These are phyloP conservation scores for Fistulifera solaris DNA, from an alignment of 108 stramenopile species.

Conservation along the genomic window DNA sequence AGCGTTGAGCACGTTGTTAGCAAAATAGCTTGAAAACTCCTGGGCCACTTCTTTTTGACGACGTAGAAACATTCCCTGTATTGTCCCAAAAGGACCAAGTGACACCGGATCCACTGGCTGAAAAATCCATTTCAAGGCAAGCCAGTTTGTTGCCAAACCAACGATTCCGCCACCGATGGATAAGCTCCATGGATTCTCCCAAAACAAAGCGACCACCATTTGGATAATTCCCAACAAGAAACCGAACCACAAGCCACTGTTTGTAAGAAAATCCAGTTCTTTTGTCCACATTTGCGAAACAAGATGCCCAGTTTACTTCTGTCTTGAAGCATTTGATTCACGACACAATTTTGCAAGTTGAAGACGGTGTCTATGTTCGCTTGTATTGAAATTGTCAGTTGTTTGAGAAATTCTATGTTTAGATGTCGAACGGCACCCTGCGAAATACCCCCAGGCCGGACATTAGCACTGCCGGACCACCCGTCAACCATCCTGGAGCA, in stretches of 20 bases:
- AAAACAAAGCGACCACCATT: constrained; percentile 88
- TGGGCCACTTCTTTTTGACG: constrained; percentile 81
- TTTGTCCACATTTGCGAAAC: constrained; percentile 72
- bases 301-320: constrained; percentile 58
- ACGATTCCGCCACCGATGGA: constrained; percentile 87
- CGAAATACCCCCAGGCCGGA: constrained; percentile 9
- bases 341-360: constrained; percentile 72
- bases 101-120: constrained; percentile 86
- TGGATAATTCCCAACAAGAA: constrained; percentile 87
- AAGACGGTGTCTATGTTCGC: constrained; percentile 61
- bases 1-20: constrained; percentile 63
- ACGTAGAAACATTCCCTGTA: constrained; percentile 89
- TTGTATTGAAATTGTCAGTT: constrained; percentile 59
- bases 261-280: constrained; percentile 79
- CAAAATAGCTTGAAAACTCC: constrained; percentile 79
- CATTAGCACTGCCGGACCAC: constrained; percentile 2
- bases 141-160: constrained; percentile 87
- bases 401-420: constrained; percentile 17
- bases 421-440: constrained; percentile 17
- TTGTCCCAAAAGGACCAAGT: constrained; percentile 70
- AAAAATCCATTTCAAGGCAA: constrained; percentile 92
- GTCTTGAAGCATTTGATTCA: constrained; percentile 82
- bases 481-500: constrained; percentile 15
- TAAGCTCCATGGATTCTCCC: constrained; percentile 89
- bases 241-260: constrained; percentile 91